Conservation (phyloP, 2,329 filamentous ascomycete genomes). For the Fusarium verticillioides region DNA sequence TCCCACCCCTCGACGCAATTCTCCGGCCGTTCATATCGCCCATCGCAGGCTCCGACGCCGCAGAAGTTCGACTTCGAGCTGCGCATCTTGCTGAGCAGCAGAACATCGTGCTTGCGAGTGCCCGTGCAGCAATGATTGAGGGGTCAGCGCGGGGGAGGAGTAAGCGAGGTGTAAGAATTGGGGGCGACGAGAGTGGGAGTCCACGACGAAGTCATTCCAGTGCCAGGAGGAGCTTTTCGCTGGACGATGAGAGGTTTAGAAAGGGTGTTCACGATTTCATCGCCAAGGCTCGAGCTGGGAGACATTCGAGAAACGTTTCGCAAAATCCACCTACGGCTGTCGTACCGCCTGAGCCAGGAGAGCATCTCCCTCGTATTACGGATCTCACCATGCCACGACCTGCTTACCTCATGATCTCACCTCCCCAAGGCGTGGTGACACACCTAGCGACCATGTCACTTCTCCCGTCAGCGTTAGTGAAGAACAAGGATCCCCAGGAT, state of each 20-base stretch:
- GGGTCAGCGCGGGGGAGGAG: slow-evolving; percentile 42
- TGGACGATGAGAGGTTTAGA: slow-evolving; percentile 60
- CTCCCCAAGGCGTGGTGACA: slow-evolving; percentile 69
- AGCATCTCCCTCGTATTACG: slow-evolving; percentile 47
- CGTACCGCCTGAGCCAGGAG: slow-evolving; percentile 25
- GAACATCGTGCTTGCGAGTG: slow-evolving; percentile 57
- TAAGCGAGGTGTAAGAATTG: slow-evolving; percentile 58
- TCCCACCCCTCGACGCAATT: slow-evolving; percentile 72
- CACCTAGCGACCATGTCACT: slow-evolving; percentile 72
- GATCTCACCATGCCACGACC: slow-evolving; percentile 53
- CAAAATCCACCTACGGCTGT: slow-evolving; percentile 19
- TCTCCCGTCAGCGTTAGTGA: slow-evolving; percentile 47
- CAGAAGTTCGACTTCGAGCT: slow-evolving; percentile 78
- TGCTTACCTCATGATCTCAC: slow-evolving; percentile 75
- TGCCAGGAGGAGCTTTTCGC: slow-evolving; percentile 50
- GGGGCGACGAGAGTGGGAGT: slow-evolving; percentile 59
- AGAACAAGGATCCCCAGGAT: slow-evolving; percentile 38
- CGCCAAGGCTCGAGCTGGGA: slow-evolving; percentile 50
- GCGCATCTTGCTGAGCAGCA: slow-evolving; percentile 73
- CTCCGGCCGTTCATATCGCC: slow-evolving; percentile 68
- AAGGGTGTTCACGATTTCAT: slow-evolving; percentile 61
- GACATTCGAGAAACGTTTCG: slow-evolving; percentile 29
- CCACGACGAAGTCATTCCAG: slow-evolving; percentile 55
- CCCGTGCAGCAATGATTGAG: slow-evolving; percentile 48
- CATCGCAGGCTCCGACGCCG: slow-evolving; percentile 64